Evolutionary conservation across 2,329 filamentous ascomycete species (phyloP).

Genomic region (Sporothrix mexicana): DNA sequence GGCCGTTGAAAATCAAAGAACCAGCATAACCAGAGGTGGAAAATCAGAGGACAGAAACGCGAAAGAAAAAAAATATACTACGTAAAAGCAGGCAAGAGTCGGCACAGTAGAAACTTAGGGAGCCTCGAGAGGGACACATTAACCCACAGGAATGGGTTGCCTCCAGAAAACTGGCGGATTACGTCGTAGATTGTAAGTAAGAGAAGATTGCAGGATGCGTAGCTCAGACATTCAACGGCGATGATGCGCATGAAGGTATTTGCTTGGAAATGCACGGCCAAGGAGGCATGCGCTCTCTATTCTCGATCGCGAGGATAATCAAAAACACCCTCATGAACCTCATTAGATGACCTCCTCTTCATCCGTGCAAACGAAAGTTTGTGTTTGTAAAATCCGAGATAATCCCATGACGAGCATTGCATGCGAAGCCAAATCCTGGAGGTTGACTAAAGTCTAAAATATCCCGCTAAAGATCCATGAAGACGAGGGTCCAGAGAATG

Average conservation of each 20-base stretch:
- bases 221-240: not conserved
- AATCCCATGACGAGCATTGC: constrained; percentile 20
- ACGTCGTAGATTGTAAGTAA: constrained; percentile 3
- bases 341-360: too few species aligned
- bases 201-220: not conserved
- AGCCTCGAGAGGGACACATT: not conserved
- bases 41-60: not conserved
- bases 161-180: not conserved
- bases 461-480: not conserved
- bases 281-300: too few species aligned
- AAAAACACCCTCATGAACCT: too few species aligned
- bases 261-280: not conserved
- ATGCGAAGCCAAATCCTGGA: constrained; percentile 26
- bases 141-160: not conserved
- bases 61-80: not conserved
- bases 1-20: constrained; percentile 5
- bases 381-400: not conserved
- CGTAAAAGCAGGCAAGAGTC: not conserved
- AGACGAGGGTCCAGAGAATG: not conserved
- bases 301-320: too few species aligned
- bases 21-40: not conserved
- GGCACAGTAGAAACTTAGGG: not conserved
- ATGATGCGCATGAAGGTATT: constrained; percentile 4
- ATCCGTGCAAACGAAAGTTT: not conserved
- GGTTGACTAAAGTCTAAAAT: constrained; percentile 6